These are phyloP conservation scores for Ambrosiella beaveri DNA, from an alignment of 2,329 filamentous ascomycete species.

Conservation along the genomic window DNA sequence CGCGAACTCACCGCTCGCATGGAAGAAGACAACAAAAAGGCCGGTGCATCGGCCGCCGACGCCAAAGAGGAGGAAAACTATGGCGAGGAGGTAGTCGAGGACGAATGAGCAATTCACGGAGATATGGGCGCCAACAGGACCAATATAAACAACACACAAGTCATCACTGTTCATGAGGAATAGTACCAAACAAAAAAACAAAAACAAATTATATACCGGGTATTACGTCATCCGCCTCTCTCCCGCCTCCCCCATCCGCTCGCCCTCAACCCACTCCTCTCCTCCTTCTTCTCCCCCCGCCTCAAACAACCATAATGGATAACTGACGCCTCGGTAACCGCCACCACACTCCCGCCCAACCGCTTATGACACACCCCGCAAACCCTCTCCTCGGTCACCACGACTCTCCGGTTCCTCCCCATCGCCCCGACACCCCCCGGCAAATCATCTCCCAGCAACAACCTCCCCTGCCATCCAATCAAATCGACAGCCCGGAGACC, in stretches of 20 bases:
- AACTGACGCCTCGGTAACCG: constrained; percentile 75
- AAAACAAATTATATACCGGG: not conserved
- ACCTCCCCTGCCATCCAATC: constrained; percentile 53
- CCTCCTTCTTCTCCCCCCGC: constrained; percentile 15
- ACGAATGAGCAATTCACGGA: constrained; percentile 16
- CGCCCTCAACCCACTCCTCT: constrained; percentile 6
- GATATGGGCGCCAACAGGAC: not conserved
- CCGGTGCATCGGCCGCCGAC: constrained; percentile 28
- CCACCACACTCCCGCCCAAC: constrained; percentile 76
- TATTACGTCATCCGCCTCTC: not conserved
- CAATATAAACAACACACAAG: constrained; percentile 3
- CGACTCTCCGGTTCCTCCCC: constrained; percentile 47
- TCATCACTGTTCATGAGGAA: not conserved
- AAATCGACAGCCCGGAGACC: constrained; percentile 63
- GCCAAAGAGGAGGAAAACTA: constrained; percentile 59
- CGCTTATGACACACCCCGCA: constrained; percentile 90
- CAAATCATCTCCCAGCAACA: constrained; percentile 56
- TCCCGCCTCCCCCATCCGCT: constrained; percentile 8
- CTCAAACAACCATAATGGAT: constrained; percentile 67
- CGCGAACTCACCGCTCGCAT: constrained; percentile 54
- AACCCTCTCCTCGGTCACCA: constrained; percentile 72
- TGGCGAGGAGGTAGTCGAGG: constrained; percentile 63
- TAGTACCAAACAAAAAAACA: not conserved
- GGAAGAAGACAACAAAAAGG: constrained; percentile 47
- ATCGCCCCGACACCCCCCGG: constrained; percentile 21